Base-by-base conservation (phyloP, 768 basidiomycete species). In the Podaxis sp. region DNA sequence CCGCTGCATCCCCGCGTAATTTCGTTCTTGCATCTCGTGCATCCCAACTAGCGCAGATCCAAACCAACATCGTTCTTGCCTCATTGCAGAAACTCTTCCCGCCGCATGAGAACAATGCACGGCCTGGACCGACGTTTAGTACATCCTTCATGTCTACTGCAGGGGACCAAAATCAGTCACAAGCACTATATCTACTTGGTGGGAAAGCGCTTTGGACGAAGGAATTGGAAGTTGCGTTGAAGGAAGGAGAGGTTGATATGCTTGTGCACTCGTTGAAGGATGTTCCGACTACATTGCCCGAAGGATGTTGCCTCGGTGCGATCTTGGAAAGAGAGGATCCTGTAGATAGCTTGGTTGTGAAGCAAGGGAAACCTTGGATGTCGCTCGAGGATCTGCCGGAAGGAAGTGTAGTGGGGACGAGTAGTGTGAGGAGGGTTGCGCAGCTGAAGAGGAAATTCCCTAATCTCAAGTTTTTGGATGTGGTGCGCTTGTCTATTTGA, bases 121-220 rank as follows among this genome's bases (percentile, higher is more conserved):
- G 27, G n/a, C 58, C 70, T 2, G 66, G 65, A 11, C 76, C 78
- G 16, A 74, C 68, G 32, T 82, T 82, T 66, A 67, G 70, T 5
- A 78, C 80, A 5, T 76, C 73, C 14, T 83, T 81, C 68, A 81
- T 82, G 73, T 62, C 78, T 3, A 88, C 88, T 21, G 93, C 85
- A 76, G 69, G 96, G 79, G 96, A 98, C 76, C 90, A 91, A 68
- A 95, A 97, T 68, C 93, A 95, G 73, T 85, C 88, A 1, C 89
- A 93, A 64, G 84, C 85, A 2, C 78, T 97, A 16, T 95, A 95
- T 73, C 79, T 95, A 7, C 76, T 97, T 14, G 94, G 94, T 40
- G 93, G 92, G n/a, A 93, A 93, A 70, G 82, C 90, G 0, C 74
- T 98, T 28, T 99, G 97, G 97, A 99, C 97, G 38, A 91, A 93